Conservation (phyloP, 2,329 filamentous ascomycete species). For the Paecilomyces niveus region DNA sequence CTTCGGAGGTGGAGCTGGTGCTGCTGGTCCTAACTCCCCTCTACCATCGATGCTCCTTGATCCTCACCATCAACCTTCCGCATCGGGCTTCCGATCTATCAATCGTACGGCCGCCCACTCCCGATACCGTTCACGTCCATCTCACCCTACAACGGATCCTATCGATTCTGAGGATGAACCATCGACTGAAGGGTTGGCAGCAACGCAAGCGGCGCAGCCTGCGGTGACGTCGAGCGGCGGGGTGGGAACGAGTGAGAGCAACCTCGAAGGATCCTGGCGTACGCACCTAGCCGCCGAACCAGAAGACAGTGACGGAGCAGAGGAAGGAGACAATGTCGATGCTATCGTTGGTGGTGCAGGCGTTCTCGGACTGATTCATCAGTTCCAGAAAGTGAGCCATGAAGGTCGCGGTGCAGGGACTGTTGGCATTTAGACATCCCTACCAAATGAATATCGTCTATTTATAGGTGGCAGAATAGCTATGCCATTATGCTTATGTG, state of each 20-base stretch:
- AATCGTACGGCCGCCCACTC: constrained; percentile 17
- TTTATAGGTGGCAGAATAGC: neutral
- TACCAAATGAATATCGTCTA: neutral
- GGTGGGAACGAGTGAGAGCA: constrained; percentile 44
- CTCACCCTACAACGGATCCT: constrained; percentile 17
- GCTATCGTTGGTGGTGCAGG: constrained; percentile 44
- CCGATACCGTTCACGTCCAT: constrained; percentile 24
- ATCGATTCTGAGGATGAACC: constrained; percentile 25
- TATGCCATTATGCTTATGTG: neutral
- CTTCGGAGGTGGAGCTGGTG: constrained; percentile 12
- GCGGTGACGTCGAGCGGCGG: constrained; percentile 28
- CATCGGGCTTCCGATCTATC: constrained; percentile 27
- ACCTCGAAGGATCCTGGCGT: constrained; percentile 49
- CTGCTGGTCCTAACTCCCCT: constrained; percentile 27
- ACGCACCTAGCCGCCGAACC: constrained; percentile 34
- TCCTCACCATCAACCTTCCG: constrained; percentile 39
- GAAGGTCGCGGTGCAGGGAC: constrained; percentile 29
- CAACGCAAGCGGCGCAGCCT: constrained; percentile 13
- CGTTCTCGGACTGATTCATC: constrained; percentile 58
- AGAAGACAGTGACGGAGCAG: constrained; percentile 35
- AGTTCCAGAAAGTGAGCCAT: constrained; percentile 55
- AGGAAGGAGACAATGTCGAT: constrained; percentile 43
- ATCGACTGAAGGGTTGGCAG: constrained; percentile 8
- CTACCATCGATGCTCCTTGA: constrained; percentile 40
- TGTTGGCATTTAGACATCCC: constrained; percentile 23